Base-by-base conservation (phyloP, 306 rosid genomes). In the Sesbania bispinosa region DNA sequence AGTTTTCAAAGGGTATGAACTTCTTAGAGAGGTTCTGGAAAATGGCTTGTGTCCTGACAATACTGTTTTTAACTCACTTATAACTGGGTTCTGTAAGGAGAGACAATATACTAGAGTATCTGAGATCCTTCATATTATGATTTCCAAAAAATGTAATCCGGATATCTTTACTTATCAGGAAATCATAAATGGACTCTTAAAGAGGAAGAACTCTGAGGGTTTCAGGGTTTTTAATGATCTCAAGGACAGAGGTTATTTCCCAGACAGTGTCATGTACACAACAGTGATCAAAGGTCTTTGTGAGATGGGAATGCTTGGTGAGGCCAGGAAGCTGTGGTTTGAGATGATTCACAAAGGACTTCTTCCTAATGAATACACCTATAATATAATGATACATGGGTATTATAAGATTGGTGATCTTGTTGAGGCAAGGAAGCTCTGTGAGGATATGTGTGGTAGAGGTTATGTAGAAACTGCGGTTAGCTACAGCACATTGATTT, bases 231-330 rank as follows among this genome's bases (percentile, higher is more conserved):
- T 89, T 54, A 76, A 88, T 43, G 89, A 82, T 84, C 90, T 89
- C 26, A 89, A 84, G 85, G 84, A 83, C n/a, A 85, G 98, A 64
- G 94, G 98, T 35, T 89, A 88, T 84, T 81, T 81, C 26, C 96
- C 92, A 0, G 84, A 89, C 38, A 77, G 64, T 79, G 85, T 72
- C 67, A 86, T 88, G 96, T 88, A 89, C 78, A 88, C 95, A 6
- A 92, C 89, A 19, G 80, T 88, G 68, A 88, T 92, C 36, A 80
- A 69, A 61, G 88, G 90, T 54, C 74, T 88, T 66, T 89, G 88
- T 76, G 71, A 71, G 15, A 67, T 60, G n/a, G 71, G 86, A 45
- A 57, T 5, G 73, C 58, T 74, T 42, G 92, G 87, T 4, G 87
- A 80, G 42, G 96, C 95, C 43, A 84, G 87, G 83, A 89, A 84